Percentiles rank a stretch among this genome's conserved stretches.
phyloP scores from a whole-genome alignment of 192 early-diverging fungal species.

The Rhizophagus prolifer region DNA sequence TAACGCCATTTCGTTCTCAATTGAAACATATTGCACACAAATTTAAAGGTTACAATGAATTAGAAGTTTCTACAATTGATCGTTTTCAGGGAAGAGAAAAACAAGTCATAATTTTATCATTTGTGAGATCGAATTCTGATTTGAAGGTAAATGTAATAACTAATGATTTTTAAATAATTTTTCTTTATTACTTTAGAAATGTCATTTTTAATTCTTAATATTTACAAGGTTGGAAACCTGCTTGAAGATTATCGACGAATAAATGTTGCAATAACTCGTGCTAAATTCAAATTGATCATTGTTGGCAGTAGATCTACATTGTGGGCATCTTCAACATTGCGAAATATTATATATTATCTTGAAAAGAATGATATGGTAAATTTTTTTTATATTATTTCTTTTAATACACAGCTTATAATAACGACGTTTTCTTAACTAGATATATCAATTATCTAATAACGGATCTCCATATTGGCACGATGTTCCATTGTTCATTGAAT shows the following conservation, averaged over 20 bases:
- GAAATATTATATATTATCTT: constrained; percentile 52
- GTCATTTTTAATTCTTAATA: neutral
- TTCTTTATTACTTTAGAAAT: neutral
- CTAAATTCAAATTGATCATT: constrained; percentile 83
- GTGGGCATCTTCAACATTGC: constrained; percentile 52
- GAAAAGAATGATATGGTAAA: constrained; percentile 17
- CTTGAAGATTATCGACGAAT: constrained; percentile 88
- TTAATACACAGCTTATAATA: neutral
- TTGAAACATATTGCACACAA: constrained; percentile 52
- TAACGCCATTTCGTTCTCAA: constrained; percentile 84
- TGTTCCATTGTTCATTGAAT: neutral
- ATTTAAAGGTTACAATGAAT: constrained; percentile 33
- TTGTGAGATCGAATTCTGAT: constrained; percentile 78
- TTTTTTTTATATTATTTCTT: neutral
- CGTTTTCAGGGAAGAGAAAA: constrained; percentile 94
- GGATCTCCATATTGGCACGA: neutral
- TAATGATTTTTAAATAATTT: neutral
- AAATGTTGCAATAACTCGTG: constrained; percentile 94
- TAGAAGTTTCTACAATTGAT: constrained; percentile 90
- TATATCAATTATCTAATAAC: neutral
- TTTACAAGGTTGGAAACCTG: constrained; percentile 71
- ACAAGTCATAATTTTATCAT: constrained; percentile 84
- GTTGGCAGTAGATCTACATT: constrained; percentile 82
- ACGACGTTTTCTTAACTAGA: neutral
- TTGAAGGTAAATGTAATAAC: constrained; percentile 48